These are phyloP conservation scores for Collybia sp. DNA, from an alignment of 768 basidiomycete genomes.

Conservation along the genomic window DNA sequence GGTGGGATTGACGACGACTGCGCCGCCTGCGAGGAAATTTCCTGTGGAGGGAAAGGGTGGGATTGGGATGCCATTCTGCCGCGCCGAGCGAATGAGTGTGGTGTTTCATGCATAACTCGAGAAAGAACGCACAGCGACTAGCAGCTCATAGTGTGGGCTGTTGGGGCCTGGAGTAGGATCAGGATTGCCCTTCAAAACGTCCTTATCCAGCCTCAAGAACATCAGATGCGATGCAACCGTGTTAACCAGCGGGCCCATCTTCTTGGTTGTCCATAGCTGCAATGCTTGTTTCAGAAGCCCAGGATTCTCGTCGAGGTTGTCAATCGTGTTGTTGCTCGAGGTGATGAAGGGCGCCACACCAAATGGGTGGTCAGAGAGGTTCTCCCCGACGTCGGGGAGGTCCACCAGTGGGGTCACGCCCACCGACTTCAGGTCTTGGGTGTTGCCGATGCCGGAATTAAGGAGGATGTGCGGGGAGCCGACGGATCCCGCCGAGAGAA, in stretches of 20 bases:
- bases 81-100: neutral
- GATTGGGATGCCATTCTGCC: neutral
- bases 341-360: conserved; percentile 18
- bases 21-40: conserved; percentile 9
- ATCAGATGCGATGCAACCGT: conserved; percentile 14
- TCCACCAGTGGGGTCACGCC: conserved; percentile 22
- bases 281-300: neutral
- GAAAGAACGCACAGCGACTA: conserved; percentile 10
- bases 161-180: conserved; percentile 18
- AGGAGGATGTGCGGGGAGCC: conserved; percentile 31
- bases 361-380: conserved; percentile 30
- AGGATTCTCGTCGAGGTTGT: conserved; percentile 14
- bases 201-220: conserved; percentile 17
- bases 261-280: conserved; percentile 13
- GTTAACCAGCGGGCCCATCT: conserved; percentile 14
- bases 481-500: conserved; percentile 37
- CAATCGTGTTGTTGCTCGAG: conserved; percentile 21
- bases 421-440: conserved; percentile 12
- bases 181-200: conserved; percentile 7
- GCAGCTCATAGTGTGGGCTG: conserved; percentile 16
- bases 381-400: conserved; percentile 31
- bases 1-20: conserved; percentile 11
- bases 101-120: conserved; percentile 1
- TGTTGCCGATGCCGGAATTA: conserved; percentile 31
- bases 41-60: conserved; percentile 6